phyloP scores from a whole-genome alignment of 2,329 filamentous ascomycete genomes.

The Xylaria sp. region DNA sequence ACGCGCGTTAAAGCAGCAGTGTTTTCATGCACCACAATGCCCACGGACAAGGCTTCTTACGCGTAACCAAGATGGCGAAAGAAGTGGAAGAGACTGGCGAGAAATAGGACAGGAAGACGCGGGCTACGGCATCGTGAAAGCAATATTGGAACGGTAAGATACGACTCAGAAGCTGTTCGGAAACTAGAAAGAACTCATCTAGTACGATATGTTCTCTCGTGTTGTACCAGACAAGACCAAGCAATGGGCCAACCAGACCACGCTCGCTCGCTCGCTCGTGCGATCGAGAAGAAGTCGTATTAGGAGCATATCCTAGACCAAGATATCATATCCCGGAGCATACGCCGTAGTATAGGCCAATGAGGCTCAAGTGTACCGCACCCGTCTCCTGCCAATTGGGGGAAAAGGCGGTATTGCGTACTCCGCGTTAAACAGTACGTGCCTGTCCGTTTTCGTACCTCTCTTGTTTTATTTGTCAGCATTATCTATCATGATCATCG shows the following conservation, averaged over 20 bases:
- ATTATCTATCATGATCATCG: neutral
- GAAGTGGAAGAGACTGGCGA: neutral
- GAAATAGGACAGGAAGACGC: neutral
- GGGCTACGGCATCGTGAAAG: neutral
- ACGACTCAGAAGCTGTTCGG: neutral
- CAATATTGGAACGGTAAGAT: neutral
- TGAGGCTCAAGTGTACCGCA: neutral
- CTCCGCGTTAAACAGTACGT: constrained; percentile 2
- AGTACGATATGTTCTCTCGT: no score
- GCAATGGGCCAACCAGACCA: neutral
- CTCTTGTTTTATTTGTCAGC: neutral
- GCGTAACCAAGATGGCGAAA: neutral
- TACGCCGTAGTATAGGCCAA: neutral
- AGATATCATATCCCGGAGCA: neutral
- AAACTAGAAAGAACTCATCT: no score
- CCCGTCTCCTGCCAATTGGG: constrained; percentile 10
- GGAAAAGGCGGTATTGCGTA: constrained; percentile 10
- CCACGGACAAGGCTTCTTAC: neutral
- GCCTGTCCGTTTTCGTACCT: neutral
- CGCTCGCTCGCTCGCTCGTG: no score
- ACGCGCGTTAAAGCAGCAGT: neutral
- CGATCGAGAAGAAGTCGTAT: no score
- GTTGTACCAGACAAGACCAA: neutral
- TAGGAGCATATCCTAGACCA: neutral
- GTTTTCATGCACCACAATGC: neutral